A percentile compares a stretch with the other conserved stretches of the same genome.
These are phyloP conservation scores for Leucosporidium scottii DNA, from an alignment of 768 basidiomycete species.

Conservation along the genomic window DNA sequence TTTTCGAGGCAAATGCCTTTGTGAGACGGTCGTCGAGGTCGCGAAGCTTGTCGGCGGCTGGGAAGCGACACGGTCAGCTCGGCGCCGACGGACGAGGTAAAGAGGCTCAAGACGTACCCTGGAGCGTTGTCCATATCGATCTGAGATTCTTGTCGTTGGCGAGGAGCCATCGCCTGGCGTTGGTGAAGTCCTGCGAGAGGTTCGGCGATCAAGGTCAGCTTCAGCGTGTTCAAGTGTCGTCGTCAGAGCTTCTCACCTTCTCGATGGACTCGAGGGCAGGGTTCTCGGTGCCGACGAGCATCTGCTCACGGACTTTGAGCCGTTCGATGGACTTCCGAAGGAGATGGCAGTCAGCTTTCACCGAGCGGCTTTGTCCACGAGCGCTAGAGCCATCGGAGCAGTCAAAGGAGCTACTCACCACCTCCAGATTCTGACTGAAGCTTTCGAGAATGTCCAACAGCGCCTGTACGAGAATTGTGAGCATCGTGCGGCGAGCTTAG, in stretches of 20 bases:
- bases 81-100: background rate
- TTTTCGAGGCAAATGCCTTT: constrained; percentile 25
- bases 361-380: background rate
- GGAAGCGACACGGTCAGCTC: background rate
- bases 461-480: background rate
- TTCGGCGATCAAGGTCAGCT: background rate
- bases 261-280: constrained; percentile 5
- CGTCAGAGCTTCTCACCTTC: background rate
- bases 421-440: constrained; percentile 19
- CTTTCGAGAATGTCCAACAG: background rate
- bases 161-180: constrained; percentile 15
- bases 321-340: constrained; percentile 6
- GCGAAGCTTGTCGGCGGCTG: constrained; percentile 15
- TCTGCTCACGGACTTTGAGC: constrained; percentile 16
- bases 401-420: background rate
- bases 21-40: constrained; percentile 8
- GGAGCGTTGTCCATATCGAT: constrained; percentile 20
- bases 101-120: background rate
- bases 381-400: background rate
- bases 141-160: constrained; percentile 26
- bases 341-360: background rate
- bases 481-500: background rate
- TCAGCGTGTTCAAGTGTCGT: background rate
- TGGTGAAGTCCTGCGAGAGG: constrained; percentile 19
- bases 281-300: constrained; percentile 12